A percentile compares a stretch with the other conserved stretches of the same genome.
Conservation (phyloP, 2,329 filamentous ascomycete species). For the Waltergamsia citrina region DNA sequence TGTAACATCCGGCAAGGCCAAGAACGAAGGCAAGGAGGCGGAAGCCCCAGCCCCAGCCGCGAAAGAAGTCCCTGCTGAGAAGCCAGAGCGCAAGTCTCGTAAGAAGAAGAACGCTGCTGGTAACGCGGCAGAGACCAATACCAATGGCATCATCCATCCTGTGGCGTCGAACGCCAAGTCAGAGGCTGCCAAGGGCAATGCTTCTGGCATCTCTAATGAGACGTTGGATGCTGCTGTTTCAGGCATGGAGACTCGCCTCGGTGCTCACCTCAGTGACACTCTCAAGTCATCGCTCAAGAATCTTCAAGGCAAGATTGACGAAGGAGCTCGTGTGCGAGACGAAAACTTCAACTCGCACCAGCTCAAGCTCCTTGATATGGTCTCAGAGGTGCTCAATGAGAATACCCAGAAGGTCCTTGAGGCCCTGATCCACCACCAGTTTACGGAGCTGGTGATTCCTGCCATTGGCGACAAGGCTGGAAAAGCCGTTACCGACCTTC, state of each 20-base stretch:
- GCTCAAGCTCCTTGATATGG: slow-evolving; percentile 44
- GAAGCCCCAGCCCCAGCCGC: slow-evolving; percentile 27
- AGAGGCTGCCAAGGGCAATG: slow-evolving; percentile 7
- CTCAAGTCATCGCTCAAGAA: slow-evolving; percentile 51
- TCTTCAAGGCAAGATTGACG: slow-evolving; percentile 52
- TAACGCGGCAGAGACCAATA: slow-evolving; percentile 33
- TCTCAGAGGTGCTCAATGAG: slow-evolving; percentile 50
- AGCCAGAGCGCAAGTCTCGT: slow-evolving; percentile 48
- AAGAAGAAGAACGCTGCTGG: slow-evolving; percentile 59
- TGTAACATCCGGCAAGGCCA: slow-evolving; percentile 25
- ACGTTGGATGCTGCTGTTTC: slow-evolving; percentile 44
- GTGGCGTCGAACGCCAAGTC: neutral
- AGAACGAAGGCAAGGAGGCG: slow-evolving; percentile 36
- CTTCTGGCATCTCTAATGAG: slow-evolving; percentile 27
- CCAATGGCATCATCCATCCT: slow-evolving; percentile 27
- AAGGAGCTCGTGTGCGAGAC: slow-evolving; percentile 50
- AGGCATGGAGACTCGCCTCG: slow-evolving; percentile 42
- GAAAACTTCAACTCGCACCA: slow-evolving; percentile 43
- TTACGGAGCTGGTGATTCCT: slow-evolving; percentile 68
- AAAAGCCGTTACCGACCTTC: slow-evolving; percentile 60
- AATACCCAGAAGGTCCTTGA: slow-evolving; percentile 64
- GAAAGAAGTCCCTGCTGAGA: slow-evolving; percentile 38
- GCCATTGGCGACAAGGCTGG: slow-evolving; percentile 59
- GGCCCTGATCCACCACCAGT: slow-evolving; percentile 66
- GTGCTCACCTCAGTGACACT: slow-evolving; percentile 33